These are phyloP conservation scores for Chaetoceros muelleri DNA, from an alignment of 108 stramenopile species.

Conservation along the genomic window DNA sequence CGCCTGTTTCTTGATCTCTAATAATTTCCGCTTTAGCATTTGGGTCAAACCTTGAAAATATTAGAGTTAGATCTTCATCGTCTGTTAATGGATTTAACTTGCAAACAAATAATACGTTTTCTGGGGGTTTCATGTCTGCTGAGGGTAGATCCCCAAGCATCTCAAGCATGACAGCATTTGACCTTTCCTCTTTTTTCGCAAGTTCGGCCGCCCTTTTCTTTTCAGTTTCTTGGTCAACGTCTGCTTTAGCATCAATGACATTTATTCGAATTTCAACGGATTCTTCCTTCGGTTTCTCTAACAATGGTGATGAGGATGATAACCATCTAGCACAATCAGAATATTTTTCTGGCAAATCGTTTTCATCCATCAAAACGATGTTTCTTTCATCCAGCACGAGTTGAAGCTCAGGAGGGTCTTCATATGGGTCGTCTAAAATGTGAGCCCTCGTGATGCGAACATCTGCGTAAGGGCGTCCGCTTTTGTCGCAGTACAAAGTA, in stretches of 20 bases:
- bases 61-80: constrained; percentile 96
- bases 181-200: constrained; percentile 65
- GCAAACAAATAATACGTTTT: constrained; percentile 97
- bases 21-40: constrained; percentile 86
- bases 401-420: constrained; percentile 62
- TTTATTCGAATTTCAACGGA: constrained; percentile 49
- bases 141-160: constrained; percentile 90
- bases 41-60: constrained; percentile 89
- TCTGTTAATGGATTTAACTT: constrained; percentile 96
- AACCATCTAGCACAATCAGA: not conserved
- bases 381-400: constrained; percentile 30
- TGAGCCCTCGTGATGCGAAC: constrained; percentile 83
- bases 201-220: constrained; percentile 25
- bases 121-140: constrained; percentile 85
- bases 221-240: constrained; percentile 26
- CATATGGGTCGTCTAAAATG: constrained; percentile 92
- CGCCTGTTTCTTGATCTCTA: constrained; percentile 91
- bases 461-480: constrained; percentile 93
- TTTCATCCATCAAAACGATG: constrained; percentile 15
- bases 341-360: not conserved
- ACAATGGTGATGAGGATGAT: constrained; percentile 41
- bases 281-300: constrained; percentile 80
- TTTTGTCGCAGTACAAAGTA: constrained; percentile 76
- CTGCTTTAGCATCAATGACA: constrained; percentile 44
- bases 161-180: constrained; percentile 95